Evolutionary conservation across 257 asterid genomes (phyloP), one percentile per base, ranked within the genome.

Genomic region (Catharanthus roseus): DNA sequence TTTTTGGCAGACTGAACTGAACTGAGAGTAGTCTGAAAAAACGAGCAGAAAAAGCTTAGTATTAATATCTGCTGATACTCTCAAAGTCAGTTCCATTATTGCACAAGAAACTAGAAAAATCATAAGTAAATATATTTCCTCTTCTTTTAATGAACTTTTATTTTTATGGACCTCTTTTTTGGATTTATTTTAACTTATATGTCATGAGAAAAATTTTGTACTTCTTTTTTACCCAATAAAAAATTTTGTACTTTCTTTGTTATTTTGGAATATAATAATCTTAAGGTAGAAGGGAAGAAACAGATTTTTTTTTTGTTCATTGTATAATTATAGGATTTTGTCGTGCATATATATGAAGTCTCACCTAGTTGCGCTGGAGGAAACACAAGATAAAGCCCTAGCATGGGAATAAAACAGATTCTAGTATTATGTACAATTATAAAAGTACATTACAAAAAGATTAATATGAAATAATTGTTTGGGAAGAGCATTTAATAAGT

Each of bases 81-180:
- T 49, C 61, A 49, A 49, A 49, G 18, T 47, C 44, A 49, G 72
- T 16, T 47, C 61, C 72, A n/a, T n/a, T n/a, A 68, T 21, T 49
- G 41, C 53, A 34, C 58, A 29, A 12, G 42, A 44, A 28, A 3
- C 51, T 42, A 44, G 10, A 19, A 44, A n/a, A n/a, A n/a, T n/a
- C n/a, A n/a, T n/a, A n/a, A n/a, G n/a, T n/a, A 11, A 12, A 3
- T 3, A 38, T 38, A 38, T 44, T 1, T 41, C 11, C 18, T 12
- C 31, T 41, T 26, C 41, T 18, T 66, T 44, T 29, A 13, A 45
- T 45, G 10, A 38, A 38, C 7, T 42, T 16, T 21, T 21, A 2
- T 64, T 12, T 31, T 39, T n/a, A 47, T n/a, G n/a, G n/a, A n/a
- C n/a, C n/a, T n/a, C 23, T 23, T 50, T 42, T 28, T n/a, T 5